Percentiles rank a stretch among this genome's conserved stretches.
These are phyloP conservation scores for Onygena corvina DNA, from an alignment of 2,329 filamentous ascomycete species.

Conservation along the genomic window DNA sequence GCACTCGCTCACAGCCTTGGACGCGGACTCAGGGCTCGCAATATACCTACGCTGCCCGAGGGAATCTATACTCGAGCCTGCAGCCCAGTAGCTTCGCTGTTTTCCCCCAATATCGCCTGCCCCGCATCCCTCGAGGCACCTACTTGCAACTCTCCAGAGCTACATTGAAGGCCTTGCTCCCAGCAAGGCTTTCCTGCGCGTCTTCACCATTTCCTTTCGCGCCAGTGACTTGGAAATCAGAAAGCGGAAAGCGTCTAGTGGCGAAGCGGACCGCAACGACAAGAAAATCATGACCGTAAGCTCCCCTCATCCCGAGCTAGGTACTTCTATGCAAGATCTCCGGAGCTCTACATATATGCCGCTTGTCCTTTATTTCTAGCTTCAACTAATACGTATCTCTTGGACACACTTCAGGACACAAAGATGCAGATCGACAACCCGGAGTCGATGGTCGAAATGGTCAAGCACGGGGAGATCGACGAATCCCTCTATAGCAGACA, in stretches of 20 bases:
- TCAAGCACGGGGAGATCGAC: conserved; percentile 54
- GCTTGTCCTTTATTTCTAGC: neutral
- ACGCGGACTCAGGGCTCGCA: neutral
- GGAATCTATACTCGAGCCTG: neutral
- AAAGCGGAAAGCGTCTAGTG: conserved; percentile 17
- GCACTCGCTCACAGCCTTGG: neutral
- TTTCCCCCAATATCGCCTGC: conserved; percentile 8
- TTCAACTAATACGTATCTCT: conserved; percentile 12
- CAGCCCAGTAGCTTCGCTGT: neutral
- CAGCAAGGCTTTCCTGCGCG: conserved; percentile 30
- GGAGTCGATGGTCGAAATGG: conserved; percentile 46
- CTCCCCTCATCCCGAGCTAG: conserved; percentile 9
- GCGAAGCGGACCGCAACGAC: conserved; percentile 34
- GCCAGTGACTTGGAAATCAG: conserved; percentile 17
- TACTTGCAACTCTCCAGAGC: neutral
- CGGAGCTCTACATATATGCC: neutral
- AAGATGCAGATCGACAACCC: conserved; percentile 53
- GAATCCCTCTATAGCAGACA: conserved; percentile 57
- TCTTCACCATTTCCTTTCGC: conserved; percentile 26
- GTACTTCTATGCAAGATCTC: conserved; percentile 2
- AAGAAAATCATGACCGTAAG: conserved; percentile 44
- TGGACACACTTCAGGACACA: conserved; percentile 31
- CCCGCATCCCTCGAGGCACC: conserved; percentile 16
- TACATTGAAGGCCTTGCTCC: conserved; percentile 32
- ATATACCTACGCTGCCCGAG: neutral